Percentiles rank a stretch among this genome's conserved stretches.
Conservation (phyloP, 1,284 basidiomycete species). For the Hymenochaete sp. region DNA sequence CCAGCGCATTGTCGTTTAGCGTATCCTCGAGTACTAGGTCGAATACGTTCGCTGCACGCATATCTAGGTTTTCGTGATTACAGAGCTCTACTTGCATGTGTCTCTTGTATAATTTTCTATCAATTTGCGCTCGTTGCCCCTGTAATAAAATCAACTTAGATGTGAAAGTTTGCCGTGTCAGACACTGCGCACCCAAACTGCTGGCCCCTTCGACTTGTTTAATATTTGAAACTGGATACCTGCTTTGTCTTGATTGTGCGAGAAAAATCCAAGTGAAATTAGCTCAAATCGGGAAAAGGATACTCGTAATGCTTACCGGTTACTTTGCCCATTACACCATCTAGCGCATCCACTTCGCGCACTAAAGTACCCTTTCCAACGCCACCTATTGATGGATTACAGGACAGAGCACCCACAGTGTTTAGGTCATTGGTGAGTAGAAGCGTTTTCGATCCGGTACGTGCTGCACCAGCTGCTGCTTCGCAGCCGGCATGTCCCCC, state of each 20-base stretch:
- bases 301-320: constrained; percentile 42
- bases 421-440: constrained; percentile 74
- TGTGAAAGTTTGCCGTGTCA: background rate
- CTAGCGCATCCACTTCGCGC: constrained; percentile 81
- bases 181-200: constrained; percentile 62
- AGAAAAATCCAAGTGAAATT: background rate
- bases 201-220: constrained; percentile 79
- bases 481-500: constrained; percentile 90
- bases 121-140: constrained; percentile 87
- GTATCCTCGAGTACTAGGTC: constrained; percentile 62
- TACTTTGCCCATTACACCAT: constrained; percentile 70
- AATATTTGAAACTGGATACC: constrained; percentile 84
- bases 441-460: constrained; percentile 72
- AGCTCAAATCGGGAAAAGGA: background rate
- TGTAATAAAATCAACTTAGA: constrained; percentile 23
- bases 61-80: constrained; percentile 54
- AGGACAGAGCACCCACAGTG: constrained; percentile 82
- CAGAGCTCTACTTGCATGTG: constrained; percentile 68
- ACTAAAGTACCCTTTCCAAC: constrained; percentile 88
- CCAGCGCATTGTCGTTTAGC: too few species aligned
- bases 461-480: constrained; percentile 77
- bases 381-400: constrained; percentile 84
- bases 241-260: constrained; percentile 55
- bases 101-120: constrained; percentile 72
- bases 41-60: constrained; percentile 69